A percentile compares a stretch with the other conserved stretches of the same genome.
Evolutionary conservation across 768 basidiomycete genomes (phyloP).

Genomic region (Termitomyces sp.): DNA sequence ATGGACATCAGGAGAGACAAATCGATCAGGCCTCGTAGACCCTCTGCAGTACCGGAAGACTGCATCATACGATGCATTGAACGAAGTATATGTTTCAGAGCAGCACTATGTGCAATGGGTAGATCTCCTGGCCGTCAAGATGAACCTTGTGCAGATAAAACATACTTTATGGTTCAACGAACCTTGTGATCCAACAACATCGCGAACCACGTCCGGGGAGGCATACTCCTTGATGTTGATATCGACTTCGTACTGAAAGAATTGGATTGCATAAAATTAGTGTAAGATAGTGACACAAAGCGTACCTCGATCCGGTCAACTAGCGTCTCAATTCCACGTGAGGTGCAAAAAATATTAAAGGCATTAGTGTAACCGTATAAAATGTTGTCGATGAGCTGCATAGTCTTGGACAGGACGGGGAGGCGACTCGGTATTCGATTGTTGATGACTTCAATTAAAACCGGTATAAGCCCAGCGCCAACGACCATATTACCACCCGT

Average conservation of each 20-base stretch:
- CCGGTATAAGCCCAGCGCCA: conserved; percentile 84
- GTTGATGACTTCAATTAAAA: conserved; percentile 86
- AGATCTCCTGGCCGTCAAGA: conserved; percentile 48
- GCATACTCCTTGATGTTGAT: conserved; percentile 54
- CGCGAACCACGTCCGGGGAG: conserved; percentile 33
- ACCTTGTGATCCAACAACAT: conserved; percentile 51
- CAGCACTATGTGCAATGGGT: conserved; percentile 66
- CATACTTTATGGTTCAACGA: conserved; percentile 12
- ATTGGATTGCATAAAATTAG: conserved; percentile 9
- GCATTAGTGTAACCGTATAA: conserved; percentile 86
- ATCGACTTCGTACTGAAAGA: conserved; percentile 58
- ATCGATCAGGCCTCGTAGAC: conserved; percentile 91
- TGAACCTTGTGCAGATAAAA: neutral
- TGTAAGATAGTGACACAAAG: conserved; percentile 1
- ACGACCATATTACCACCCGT: conserved; percentile 92
- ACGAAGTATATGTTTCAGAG: conserved; percentile 87
- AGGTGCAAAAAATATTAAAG: conserved; percentile 80
- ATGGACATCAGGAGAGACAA: conserved; percentile 77
- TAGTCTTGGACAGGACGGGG: conserved; percentile 79
- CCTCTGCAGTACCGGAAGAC: conserved; percentile 89
- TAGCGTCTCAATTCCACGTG: conserved; percentile 77
- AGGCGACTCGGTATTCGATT: conserved; percentile 65
- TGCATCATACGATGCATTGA: conserved; percentile 98
- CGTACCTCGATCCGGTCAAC: conserved; percentile 85
- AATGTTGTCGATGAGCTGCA: conserved; percentile 89